phyloP scores from a whole-genome alignment of 306 rosid species.

The Vachellia pachyceras region DNA sequence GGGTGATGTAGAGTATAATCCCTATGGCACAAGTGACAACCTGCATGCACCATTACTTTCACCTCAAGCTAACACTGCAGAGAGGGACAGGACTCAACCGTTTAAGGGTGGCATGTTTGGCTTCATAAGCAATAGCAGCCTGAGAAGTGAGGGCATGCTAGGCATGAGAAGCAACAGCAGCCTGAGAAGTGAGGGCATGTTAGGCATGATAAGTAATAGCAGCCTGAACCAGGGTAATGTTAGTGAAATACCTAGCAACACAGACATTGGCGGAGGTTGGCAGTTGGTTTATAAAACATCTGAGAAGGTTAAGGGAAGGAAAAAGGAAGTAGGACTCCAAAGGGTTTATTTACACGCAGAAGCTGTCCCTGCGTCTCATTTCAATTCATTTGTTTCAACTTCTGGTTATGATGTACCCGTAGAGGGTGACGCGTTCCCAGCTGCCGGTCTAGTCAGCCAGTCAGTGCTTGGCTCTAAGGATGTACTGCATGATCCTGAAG shows the following conservation, averaged over 20 bases:
- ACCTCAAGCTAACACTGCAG: constrained; percentile 51
- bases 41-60: constrained; percentile 67
- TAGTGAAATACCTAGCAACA: constrained; percentile 51
- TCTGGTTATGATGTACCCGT: constrained; percentile 56
- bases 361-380: constrained; percentile 51
- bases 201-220: constrained; percentile 42
- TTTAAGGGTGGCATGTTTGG: constrained; percentile 43
- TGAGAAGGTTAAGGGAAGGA: constrained; percentile 53
- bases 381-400: constrained; percentile 64
- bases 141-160: constrained; percentile 19
- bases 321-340: constrained; percentile 66
- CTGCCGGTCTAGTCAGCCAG: constrained; percentile 83
- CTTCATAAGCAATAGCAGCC: constrained; percentile 20
- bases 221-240: constrained; percentile 43
- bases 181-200: constrained; percentile 46
- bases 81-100: constrained; percentile 38
- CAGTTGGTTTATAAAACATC: constrained; percentile 81
- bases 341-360: constrained; percentile 85
- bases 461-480: constrained; percentile 62
- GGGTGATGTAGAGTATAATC: constrained; percentile 64
- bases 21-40: constrained; percentile 67
- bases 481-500: constrained; percentile 48
- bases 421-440: constrained; percentile 71
- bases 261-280: constrained; percentile 96
- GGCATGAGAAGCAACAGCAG: constrained; percentile 57